Percentiles rank a stretch among this genome's conserved stretches.
Evolutionary conservation across 2,329 filamentous ascomycete species (phyloP).

Genomic region (Fusarium irregulare): DNA sequence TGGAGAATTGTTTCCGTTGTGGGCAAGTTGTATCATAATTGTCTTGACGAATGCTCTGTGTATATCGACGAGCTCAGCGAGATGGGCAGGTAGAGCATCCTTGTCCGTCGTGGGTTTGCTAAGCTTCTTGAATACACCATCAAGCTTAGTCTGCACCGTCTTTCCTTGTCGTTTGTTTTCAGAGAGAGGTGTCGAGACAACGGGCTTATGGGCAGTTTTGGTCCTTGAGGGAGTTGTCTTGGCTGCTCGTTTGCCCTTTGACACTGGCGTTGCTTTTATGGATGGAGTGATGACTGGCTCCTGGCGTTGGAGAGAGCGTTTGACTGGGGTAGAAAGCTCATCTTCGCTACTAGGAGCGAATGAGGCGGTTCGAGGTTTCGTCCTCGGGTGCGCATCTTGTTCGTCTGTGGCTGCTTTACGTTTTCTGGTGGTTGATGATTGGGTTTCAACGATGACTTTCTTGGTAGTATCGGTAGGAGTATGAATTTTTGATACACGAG

Average conservation of each 20-base stretch:
- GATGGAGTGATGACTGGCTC: conserved; percentile 30
- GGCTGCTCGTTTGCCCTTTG: conserved; percentile 50
- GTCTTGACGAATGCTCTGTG: conserved; percentile 76
- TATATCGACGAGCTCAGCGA: conserved; percentile 70
- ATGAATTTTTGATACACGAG: conserved; percentile 60
- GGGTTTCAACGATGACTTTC: conserved; percentile 48
- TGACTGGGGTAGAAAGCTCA: conserved; percentile 36
- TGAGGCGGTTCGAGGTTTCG: conserved; percentile 47
- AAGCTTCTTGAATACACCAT: conserved; percentile 55
- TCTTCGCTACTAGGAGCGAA: conserved; percentile 52
- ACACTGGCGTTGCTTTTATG: conserved; percentile 12
- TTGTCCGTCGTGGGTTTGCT: conserved; percentile 38
- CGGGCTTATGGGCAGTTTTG: conserved; percentile 48
- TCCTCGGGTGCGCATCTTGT: conserved; percentile 43
- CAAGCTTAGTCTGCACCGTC: conserved; percentile 52
- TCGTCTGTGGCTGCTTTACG: conserved; percentile 51
- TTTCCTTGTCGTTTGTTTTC: conserved; percentile 47
- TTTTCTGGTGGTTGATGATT: conserved; percentile 49
- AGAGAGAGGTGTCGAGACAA: conserved; percentile 48
- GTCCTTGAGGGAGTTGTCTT: conserved; percentile 47
- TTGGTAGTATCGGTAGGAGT: conserved; percentile 48
- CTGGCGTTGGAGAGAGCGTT: conserved; percentile 48
- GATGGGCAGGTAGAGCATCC: conserved; percentile 60
- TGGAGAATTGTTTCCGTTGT: conserved; percentile 72
- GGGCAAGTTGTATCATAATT: conserved; percentile 74